A percentile compares a stretch with the other conserved stretches of the same genome.
phyloP scores from a whole-genome alignment of 345 rosid species.

The Gossypium herbaceum region DNA sequence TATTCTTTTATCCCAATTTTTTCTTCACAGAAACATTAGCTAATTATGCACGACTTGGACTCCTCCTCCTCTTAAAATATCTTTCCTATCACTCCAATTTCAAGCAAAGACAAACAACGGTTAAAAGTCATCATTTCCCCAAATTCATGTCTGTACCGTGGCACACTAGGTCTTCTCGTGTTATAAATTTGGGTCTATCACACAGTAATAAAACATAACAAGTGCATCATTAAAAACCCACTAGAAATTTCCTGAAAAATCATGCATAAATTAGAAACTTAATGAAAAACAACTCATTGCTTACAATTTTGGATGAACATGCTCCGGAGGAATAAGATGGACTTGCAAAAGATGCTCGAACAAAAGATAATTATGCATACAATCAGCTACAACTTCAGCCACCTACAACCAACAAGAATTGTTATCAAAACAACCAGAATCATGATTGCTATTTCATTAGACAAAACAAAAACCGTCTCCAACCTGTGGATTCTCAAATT shows the following conservation, averaged over 20 bases:
- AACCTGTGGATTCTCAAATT: slow-evolving; percentile 84
- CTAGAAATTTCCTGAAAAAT: neutral
- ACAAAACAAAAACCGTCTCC: neutral
- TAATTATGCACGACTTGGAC: neutral
- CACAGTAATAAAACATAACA: neutral
- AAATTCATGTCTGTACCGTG: neutral
- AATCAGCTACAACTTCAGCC: slow-evolving; percentile 87
- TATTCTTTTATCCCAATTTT: neutral
- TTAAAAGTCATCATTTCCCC: neutral
- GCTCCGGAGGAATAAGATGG: slow-evolving; percentile 54
- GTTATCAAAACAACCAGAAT: slow-evolving; percentile 12
- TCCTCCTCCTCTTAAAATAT: neutral
- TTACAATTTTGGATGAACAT: slow-evolving; percentile 85
- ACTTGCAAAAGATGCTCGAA: slow-evolving; percentile 86
- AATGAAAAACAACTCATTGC: neutral
- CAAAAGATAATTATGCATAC: slow-evolving; percentile 80
- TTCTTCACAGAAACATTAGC: neutral
- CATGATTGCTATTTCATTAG: neutral
- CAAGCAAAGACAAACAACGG: neutral
- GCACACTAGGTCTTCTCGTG: neutral
- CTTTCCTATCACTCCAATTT: neutral
- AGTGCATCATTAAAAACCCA: neutral
- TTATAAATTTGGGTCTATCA: neutral
- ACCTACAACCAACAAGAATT: slow-evolving; percentile 47
- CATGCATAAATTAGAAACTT: neutral